Evolutionary conservation across 192 early-diverging fungal species (phyloP).

Genomic region (Coemansia sp.): DNA sequence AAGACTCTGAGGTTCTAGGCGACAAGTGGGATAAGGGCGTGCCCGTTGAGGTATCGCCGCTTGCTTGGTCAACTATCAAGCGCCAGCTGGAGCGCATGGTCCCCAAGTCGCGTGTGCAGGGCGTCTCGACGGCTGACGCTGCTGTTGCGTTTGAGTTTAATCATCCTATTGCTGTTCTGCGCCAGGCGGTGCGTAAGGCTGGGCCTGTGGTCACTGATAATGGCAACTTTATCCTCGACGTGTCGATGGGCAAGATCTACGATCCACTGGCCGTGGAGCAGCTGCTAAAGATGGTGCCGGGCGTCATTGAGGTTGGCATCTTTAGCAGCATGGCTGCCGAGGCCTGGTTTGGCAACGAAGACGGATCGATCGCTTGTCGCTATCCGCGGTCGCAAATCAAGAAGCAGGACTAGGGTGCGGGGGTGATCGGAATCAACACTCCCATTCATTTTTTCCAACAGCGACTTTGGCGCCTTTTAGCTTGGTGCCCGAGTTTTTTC

Average conservation of each 20-base stretch:
- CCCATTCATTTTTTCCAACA: neutral
- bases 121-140: neutral
- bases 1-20: conserved; percentile 75
- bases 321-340: conserved; percentile 82
- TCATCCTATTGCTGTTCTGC: conserved; percentile 59
- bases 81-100: conserved; percentile 51
- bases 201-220: conserved; percentile 94
- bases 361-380: conserved; percentile 63
- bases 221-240: conserved; percentile 90
- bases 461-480: too few species aligned
- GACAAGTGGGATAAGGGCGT: conserved; percentile 86
- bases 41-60: conserved; percentile 86
- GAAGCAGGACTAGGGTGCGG: conserved; percentile 4
- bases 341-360: conserved; percentile 82
- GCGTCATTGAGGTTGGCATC: conserved; percentile 90
- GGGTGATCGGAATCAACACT: neutral
- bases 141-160: conserved; percentile 23
- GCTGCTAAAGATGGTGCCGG: conserved; percentile 70
- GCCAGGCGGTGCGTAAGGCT: conserved; percentile 85
- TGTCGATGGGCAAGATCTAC: conserved; percentile 71
- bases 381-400: conserved; percentile 19
- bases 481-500: neutral
- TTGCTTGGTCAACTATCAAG: conserved; percentile 70
- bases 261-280: conserved; percentile 58
- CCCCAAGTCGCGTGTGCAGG: conserved; percentile 8